These are phyloP conservation scores for Neurospora discreta DNA, from an alignment of 495 filamentous ascomycete species.

Conservation along the genomic window DNA sequence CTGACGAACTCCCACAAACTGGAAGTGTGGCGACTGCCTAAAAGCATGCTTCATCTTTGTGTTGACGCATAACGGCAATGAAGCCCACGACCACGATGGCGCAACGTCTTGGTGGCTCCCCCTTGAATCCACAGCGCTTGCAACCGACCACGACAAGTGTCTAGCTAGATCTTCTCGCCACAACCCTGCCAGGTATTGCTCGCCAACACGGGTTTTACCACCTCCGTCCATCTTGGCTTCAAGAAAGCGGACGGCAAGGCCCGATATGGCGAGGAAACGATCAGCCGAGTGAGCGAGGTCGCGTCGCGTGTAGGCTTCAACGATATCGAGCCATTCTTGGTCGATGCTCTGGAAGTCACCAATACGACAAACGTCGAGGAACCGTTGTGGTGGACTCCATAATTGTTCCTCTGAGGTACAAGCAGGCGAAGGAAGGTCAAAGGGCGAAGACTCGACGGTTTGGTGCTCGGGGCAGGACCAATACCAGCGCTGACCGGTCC, in stretches of 20 bases:
- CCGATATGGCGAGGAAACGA: conserved; percentile 21
- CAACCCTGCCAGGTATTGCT: conserved; percentile 20
- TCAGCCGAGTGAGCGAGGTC: conserved; percentile 18
- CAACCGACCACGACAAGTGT: conserved; percentile 20
- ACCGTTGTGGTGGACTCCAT: conserved; percentile 17
- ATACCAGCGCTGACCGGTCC: conserved; percentile 20
- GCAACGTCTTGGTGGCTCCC: conserved; percentile 16
- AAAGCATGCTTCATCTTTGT: conserved; percentile 14
- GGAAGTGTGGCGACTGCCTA: conserved; percentile 11
- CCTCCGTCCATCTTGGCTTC: conserved; percentile 15
- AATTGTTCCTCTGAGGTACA: neutral
- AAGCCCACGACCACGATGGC: conserved; percentile 24
- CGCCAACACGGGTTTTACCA: conserved; percentile 7
- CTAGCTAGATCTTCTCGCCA: conserved; percentile 20
- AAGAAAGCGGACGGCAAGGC: conserved; percentile 23
- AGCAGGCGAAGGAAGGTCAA: neutral
- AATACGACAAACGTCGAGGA: conserved; percentile 16
- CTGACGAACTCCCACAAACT: conserved; percentile 7
- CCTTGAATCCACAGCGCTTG: conserved; percentile 5
- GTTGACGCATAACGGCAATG: conserved; percentile 12
- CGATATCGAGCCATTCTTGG: conserved; percentile 24
- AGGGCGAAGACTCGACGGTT: conserved; percentile 10
- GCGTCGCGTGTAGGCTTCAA: conserved; percentile 20
- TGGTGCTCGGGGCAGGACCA: conserved; percentile 23
- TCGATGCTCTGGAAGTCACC: conserved; percentile 16